phyloP scores from a whole-genome alignment of 495 filamentous ascomycete genomes.

The Hypoxylon intermedium region DNA sequence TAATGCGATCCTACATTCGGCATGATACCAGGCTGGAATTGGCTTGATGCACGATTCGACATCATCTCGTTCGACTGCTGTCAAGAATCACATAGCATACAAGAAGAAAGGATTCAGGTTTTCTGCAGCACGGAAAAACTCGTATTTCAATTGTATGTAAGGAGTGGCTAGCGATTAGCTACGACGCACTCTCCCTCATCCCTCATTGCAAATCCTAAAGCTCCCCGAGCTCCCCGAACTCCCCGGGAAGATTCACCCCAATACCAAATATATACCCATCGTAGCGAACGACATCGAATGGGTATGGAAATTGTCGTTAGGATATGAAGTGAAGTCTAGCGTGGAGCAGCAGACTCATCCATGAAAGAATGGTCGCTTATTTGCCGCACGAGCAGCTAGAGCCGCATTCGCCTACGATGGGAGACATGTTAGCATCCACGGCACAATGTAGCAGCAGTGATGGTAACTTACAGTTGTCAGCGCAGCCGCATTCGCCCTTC shows the following conservation, averaged over 20 bases:
- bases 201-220: neutral
- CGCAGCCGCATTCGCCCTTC: conserved; percentile 56
- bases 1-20: conserved; percentile 1
- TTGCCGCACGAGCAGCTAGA: conserved; percentile 52
- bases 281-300: conserved; percentile 1
- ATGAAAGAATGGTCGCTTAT: conserved; percentile 27
- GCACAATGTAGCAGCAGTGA: conserved; percentile 12
- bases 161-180: conserved; percentile 26
- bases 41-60: neutral
- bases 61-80: neutral
- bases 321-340: conserved; percentile 16
- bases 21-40: conserved; percentile 1
- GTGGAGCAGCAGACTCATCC: conserved; percentile 21
- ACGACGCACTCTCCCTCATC: conserved; percentile 10
- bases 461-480: conserved; percentile 54
- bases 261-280: conserved; percentile 3
- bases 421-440: conserved; percentile 9
- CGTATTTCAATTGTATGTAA: conserved; percentile 9
- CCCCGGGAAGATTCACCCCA: too few species aligned
- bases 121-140: conserved; percentile 1
- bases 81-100: neutral
- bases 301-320: neutral
- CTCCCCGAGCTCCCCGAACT: conserved; percentile 10
- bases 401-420: conserved; percentile 45
- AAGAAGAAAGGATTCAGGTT: neutral